A percentile compares a stretch with the other conserved stretches of the same genome.
phyloP scores from a whole-genome alignment of 2,329 filamentous ascomycete genomes.

The Cytospora paraplurivora region DNA sequence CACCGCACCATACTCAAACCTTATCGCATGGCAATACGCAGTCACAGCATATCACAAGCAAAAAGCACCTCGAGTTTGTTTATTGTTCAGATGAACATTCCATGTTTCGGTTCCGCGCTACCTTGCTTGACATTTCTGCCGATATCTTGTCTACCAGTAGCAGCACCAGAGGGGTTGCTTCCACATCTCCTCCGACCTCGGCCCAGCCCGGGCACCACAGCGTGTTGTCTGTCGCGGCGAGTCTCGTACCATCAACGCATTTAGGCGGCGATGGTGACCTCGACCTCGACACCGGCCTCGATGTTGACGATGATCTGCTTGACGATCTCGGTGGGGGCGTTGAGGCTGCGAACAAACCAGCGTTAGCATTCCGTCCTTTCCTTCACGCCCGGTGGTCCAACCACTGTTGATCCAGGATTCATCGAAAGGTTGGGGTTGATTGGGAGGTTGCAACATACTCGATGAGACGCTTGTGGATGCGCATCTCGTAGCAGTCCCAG shows the following conservation, averaged over 20 bases:
- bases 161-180: conserved; percentile 1
- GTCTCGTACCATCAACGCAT: conserved; percentile 16
- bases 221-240: background rate
- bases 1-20: background rate
- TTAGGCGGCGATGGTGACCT: conserved; percentile 89
- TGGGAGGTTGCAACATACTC: conserved; percentile 61
- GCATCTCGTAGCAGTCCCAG: conserved; percentile 99
- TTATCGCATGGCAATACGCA: background rate
- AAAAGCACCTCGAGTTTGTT: background rate
- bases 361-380: conserved; percentile 32
- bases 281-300: conserved; percentile 89
- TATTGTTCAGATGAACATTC: background rate
- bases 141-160: conserved; percentile 6
- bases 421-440: background rate
- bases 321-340: conserved; percentile 96
- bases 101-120: conserved; percentile 15
- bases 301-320: conserved; percentile 98
- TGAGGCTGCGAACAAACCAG: conserved; percentile 59
- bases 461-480: conserved; percentile 98
- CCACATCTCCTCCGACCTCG: background rate
- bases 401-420: too few species aligned
- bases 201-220: background rate
- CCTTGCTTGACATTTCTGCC: conserved; percentile 20
- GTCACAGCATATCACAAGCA: background rate
- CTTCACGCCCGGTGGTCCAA: background rate